Evolutionary conservation across 768 basidiomycete species (phyloP), one percentile per base, ranked within the genome.

Genomic region (Trametes cinnabarina): DNA sequence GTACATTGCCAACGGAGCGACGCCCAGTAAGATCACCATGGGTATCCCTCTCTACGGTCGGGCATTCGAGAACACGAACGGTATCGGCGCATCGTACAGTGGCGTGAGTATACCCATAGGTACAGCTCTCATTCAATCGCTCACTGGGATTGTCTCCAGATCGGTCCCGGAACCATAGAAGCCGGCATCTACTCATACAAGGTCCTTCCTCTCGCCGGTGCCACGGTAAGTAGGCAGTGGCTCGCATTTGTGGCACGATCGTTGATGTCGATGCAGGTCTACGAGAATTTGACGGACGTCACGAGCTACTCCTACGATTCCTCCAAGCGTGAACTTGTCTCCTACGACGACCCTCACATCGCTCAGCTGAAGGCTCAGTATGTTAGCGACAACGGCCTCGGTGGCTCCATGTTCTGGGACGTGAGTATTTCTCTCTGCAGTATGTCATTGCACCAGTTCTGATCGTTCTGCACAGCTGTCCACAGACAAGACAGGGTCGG

Each of bases 1-100:
- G 70, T 92, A 88, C 66, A 60, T 78, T 12, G 71, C 76, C 9
- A 71, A 78, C 20, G 91, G 90, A 8, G 87, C 90, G 2, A 80
- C 82, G 3, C 72, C 83, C 0, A 67, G 70, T 62, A 92, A 92
- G 73, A 81, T 92, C 39, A 81, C 79, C 37, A 73, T 92, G 69
- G 91, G 90, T 51, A 86, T 92, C 68, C 92, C 92, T 3, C 75
- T 92, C 3, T 94, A 92, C 65, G 91, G 90, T 0, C 84, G 85
- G 64, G 84, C 86, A 1, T 94, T 92, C 66, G 85, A 88, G 66
- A 73, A 81, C 30, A 92, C 90, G 0, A 65, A 68, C 34, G 87
- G 87, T 6, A 75, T 92, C 57, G 88, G 89, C 5, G 72, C 79
- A 39, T 69, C 89, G 3, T 94, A 85, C 74, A 82, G 68, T 26